phyloP scores from a whole-genome alignment of 1,284 basidiomycete genomes.

The Rugosomyces carneus region DNA sequence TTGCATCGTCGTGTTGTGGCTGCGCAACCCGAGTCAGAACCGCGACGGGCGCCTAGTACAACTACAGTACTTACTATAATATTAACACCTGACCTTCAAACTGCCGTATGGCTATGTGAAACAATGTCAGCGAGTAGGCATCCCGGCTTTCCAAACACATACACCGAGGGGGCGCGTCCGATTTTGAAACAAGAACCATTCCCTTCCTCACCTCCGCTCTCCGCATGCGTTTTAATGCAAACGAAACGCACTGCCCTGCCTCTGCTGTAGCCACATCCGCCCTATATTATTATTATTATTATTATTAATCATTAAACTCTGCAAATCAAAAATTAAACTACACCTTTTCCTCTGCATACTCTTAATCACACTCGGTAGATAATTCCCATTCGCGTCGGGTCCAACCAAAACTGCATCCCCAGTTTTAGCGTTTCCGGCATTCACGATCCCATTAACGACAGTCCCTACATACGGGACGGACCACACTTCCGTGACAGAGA shows the following conservation, averaged over 20 bases:
- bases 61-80: too few species aligned
- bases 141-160: slow-evolving; percentile 11
- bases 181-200: slow-evolving; percentile 85
- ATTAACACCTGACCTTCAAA: too few species aligned
- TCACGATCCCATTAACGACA: slow-evolving; percentile 89
- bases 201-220: slow-evolving; percentile 86
- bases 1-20: slow-evolving; percentile 90
- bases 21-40: too few species aligned
- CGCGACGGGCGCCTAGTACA: too few species aligned
- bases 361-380: slow-evolving; percentile 76
- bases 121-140: too few species aligned
- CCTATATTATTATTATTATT: slow-evolving; percentile 29
- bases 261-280: slow-evolving; percentile 82
- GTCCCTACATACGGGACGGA: slow-evolving; percentile 94
- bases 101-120: too few species aligned
- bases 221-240: slow-evolving; percentile 89
- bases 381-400: slow-evolving; percentile 92
- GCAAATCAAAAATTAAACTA: slow-evolving; percentile 11
- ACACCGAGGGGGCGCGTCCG: slow-evolving; percentile 74
- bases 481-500: slow-evolving; percentile 80
- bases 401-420: slow-evolving; percentile 86
- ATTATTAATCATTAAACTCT: not conserved
- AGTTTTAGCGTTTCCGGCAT: slow-evolving; percentile 68
- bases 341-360: slow-evolving; percentile 93
- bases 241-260: slow-evolving; percentile 92